Base-by-base conservation (phyloP, 2,329 filamentous ascomycete species). In the Nigrospora oryzae region DNA sequence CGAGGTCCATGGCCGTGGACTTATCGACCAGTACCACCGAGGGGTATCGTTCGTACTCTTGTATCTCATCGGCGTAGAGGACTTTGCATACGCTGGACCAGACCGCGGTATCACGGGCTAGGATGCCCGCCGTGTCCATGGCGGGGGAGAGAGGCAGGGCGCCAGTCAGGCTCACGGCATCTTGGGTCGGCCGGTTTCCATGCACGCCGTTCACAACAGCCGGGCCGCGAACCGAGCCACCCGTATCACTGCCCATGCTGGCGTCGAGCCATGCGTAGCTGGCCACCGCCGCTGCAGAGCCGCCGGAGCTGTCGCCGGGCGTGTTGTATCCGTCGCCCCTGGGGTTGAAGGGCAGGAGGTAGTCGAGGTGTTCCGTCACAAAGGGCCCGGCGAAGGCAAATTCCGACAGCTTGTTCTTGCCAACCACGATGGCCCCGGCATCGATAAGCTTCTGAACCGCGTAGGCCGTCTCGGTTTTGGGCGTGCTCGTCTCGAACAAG, bases 361-460 rank as follows among this genome's bases (percentile, higher is more conserved):
- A 66, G 43, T 67, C 65, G 3, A 68, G 60, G 61, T 63, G 66
- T 48, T 81, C 76, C 0, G 67, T 69, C 0, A 74, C 78, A 0
- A 74, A 68, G 1, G 52, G 55, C 50, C 64, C 62, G 3, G 61
- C 59, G 43, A 65, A 63, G 11, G 71, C 71, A 46, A 76, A 75
- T 49, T 73, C 68, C 2, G 64, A 63, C 1, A 66, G 65, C 51
- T 70, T 73, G 49, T 69, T 67, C 46, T 70, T 67, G 4, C 73
- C 72, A 1, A 75, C 60, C 2, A 77, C 54, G 7, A 72, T 54
- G 0, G 77, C 79, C 1, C 82, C 81, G 3, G 74, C 71, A 50
- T 82, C 73, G 28, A 84, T 69, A 4, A 85, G 62, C 5, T 69
- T 66, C 49, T 81, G 75, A 0, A 85, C 67, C 0, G 71, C 65